Evolutionary conservation across 139 green algal genomes (phyloP), one percentile per base, ranked within the genome.

Genomic region (Coelastrella sp.): DNA sequence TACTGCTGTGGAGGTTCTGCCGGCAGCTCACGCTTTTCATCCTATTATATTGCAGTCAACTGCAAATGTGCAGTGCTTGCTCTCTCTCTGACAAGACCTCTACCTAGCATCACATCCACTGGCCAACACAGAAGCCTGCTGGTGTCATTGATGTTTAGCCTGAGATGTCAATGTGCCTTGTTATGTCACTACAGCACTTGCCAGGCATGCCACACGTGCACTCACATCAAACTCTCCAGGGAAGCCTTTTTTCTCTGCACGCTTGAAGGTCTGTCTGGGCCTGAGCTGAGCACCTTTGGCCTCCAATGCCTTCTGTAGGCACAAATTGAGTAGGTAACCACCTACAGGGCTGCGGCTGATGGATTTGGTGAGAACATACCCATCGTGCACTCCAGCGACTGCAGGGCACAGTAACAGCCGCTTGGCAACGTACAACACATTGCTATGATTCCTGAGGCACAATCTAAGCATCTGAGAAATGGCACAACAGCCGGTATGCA

Each of bases 381-480:
- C 98, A 78, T 99, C 98, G 66, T 99, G 96, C 35, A 99, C 97
- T 12, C 97, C 98, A 14, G 96, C 81, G 14, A 98, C 97, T 96
- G 96, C 87, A 91, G 6, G 22, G 58, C 74, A 81, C 74, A 81
- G 8, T 9, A 17, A 17, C 65, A 73, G 25, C 80, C 65, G 35
- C 35, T 49, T 49, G 35, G 35, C 35, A 49, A 49, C 25, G 65
- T 22, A 68, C 68, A 82, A 8, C 82, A 79, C 12, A 22, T 22
- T 79, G 35, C 35, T 49, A 3, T 49, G 35, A 49, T 3, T 49
- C 35, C 35, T 49, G 35, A 49, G 35, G 35, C 35, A 49, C 35
- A 49, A 49, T 49, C 35, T 5, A 49, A 49, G 35, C 35, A 49
- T 49, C 1, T 49, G 35, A 49, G 35, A 49, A 49, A 49, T 49